phyloP scores from a whole-genome alignment of 148 eudicot species.

The Arbutus unedo region DNA sequence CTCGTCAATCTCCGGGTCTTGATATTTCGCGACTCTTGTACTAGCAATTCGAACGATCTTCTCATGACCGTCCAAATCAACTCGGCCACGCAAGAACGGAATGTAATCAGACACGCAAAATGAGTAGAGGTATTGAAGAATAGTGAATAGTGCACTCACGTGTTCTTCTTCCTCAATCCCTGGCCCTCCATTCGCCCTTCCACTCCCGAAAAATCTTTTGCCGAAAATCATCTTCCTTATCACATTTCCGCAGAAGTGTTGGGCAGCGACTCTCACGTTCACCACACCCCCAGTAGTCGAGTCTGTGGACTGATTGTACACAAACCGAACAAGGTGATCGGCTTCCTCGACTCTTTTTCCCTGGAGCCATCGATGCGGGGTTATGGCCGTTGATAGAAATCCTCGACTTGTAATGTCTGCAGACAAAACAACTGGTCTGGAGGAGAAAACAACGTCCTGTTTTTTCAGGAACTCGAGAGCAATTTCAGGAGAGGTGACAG shows the following conservation, averaged over 20 bases:
- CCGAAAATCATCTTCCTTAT: not conserved
- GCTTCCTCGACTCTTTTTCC: slow-evolving; percentile 12
- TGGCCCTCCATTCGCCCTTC: slow-evolving; percentile 14
- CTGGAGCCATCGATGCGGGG: slow-evolving; percentile 4
- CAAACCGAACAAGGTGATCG: slow-evolving; percentile 7
- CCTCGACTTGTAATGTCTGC: not conserved
- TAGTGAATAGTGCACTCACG: not conserved
- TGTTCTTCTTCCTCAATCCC: slow-evolving; percentile 18
- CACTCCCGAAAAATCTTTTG: slow-evolving; percentile 15
- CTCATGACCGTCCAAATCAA: slow-evolving; percentile 23
- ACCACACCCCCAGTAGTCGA: not conserved
- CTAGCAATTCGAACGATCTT: not conserved
- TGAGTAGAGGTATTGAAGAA: not conserved
- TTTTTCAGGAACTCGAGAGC: slow-evolving; percentile 14
- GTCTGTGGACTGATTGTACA: slow-evolving; percentile 1
- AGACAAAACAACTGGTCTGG: slow-evolving; percentile 12
- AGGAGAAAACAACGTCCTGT: slow-evolving; percentile 13
- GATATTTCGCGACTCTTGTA: not conserved
- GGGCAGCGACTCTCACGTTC: slow-evolving; percentile 11
- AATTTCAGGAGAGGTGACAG: slow-evolving; percentile 13
- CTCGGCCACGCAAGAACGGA: not conserved
- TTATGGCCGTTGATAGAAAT: not conserved
- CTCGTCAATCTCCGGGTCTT: not conserved
- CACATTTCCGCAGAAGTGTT: slow-evolving; percentile 10
- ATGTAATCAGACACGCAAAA: slow-evolving; percentile 15